Evolutionary conservation across 2,329 filamentous ascomycete genomes (phyloP).

Genomic region (Fusarium clavum): DNA sequence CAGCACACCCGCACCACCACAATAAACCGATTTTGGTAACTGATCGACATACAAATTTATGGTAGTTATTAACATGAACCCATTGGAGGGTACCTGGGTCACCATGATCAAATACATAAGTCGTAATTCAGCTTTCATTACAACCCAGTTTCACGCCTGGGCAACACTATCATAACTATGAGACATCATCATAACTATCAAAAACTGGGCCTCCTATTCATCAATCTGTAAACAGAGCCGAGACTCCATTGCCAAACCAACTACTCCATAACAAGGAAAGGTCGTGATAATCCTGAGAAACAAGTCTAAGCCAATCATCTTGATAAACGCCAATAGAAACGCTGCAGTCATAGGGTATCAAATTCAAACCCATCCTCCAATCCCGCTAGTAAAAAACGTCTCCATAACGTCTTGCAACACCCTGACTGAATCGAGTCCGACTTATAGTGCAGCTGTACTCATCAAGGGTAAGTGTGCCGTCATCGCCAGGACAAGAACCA

Average conservation of each 20-base stretch:
- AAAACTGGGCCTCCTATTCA: constrained; percentile 24
- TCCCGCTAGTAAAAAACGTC: constrained; percentile 22
- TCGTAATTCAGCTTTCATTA: constrained; percentile 30
- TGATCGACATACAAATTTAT: background rate
- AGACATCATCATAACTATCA: constrained; percentile 27
- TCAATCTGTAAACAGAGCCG: constrained; percentile 42
- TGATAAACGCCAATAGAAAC: constrained; percentile 26
- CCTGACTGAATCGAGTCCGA: constrained; percentile 18
- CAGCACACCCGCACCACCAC: background rate
- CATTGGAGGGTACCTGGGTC: background rate
- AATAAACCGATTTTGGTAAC: background rate
- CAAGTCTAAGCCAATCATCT: constrained; percentile 40
- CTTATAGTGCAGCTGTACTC: constrained; percentile 3
- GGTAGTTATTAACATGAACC: background rate
- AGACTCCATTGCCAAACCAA: constrained; percentile 37
- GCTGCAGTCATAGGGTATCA: constrained; percentile 43
- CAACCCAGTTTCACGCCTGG: constrained; percentile 9
- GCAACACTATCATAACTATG: constrained; percentile 23
- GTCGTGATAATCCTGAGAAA: constrained; percentile 40
- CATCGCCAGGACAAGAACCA: background rate
- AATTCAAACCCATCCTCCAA: constrained; percentile 41
- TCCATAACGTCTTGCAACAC: constrained; percentile 24
- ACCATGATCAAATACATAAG: background rate
- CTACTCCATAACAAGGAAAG: constrained; percentile 15
- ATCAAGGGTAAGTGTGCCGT: background rate